Base-by-base conservation (phyloP, 768 basidiomycete species). In the Tricholomella constricta region DNA sequence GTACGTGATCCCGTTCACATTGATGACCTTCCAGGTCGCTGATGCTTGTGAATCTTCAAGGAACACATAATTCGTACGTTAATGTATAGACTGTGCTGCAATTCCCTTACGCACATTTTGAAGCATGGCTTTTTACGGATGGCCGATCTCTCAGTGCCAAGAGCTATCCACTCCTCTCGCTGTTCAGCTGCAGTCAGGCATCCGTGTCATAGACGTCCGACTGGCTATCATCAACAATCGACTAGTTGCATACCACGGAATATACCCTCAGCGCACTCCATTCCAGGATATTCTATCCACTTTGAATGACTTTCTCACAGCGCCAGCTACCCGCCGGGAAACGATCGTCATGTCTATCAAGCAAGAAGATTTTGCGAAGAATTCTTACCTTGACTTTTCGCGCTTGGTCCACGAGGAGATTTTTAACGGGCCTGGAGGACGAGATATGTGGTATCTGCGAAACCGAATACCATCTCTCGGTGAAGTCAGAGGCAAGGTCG, bases 101-200 rank as follows among this genome's bases (percentile, higher is more conserved):
- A 29, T 29, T 27, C 20, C 34, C 46, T 61, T 42, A 54, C 15
- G 29, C 34, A 27, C 10, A 26, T 36, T 6, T 19, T 19, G 53
- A 64, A 89, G 87, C 4, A 86, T 93, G 84, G 86, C 91, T 8
- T 83, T 91, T 56, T 87, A 92, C 59, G 89, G 89, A 12, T 91
- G 88, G 85, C 89, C 89, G 0, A 71, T 95, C 32, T 89, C 90
- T 0, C 92, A 96, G 65, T 98, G 94, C 63, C 94, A 97, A 66
- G 80, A 81, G 31, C 71, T 72, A 8, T 64, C 69, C 4, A 86
- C 82, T 0, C 81, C 85, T 0, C 80, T 96, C 22, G 71, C 71
- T 25, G 70, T 74, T 17, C 94, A 98, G 69, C 77, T 98, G 9
- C 70, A 73, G 11, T 81, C 82, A 14, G 94, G 94, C 6, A 87